Percentiles rank a stretch among this genome's conserved stretches.
Evolutionary conservation across 139 green algal species (phyloP).

Genomic region (Micractinium conductrix): DNA sequence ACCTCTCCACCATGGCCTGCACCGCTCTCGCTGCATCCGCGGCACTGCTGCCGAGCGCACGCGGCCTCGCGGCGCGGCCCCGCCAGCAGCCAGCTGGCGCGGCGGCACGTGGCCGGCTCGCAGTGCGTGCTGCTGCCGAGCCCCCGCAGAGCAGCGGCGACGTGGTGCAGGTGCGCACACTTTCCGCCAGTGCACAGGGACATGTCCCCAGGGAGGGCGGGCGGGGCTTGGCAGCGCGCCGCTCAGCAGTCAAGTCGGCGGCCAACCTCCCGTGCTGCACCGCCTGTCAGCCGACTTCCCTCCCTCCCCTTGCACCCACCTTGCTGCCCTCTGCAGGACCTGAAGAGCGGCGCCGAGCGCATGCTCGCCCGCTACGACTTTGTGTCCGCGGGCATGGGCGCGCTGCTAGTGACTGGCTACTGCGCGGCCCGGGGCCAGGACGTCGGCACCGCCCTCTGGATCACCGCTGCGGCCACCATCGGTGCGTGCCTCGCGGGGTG

Average conservation of each 20-base stretch:
- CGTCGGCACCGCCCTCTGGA: conserved; percentile 57
- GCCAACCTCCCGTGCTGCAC: no score
- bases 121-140: background rate
- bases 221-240: background rate
- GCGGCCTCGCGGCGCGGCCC: no score
- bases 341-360: conserved; percentile 7
- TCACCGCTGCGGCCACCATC: conserved; percentile 59
- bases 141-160: background rate
- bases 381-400: conserved; percentile 58
- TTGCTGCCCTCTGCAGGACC: background rate
- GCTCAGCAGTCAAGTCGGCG: no score
- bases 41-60: no score
- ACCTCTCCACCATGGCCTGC: no score
- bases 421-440: conserved; percentile 65
- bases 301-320: background rate
- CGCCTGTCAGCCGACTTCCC: no score
- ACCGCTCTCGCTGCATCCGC: no score
- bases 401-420: conserved; percentile 63
- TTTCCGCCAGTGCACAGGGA: no score
- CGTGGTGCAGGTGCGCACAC: background rate
- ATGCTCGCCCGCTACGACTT: conserved; percentile 62
- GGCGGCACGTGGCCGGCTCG: no score
- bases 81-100: background rate
- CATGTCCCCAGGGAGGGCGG: no score
- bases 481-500: conserved; percentile 14